Percentiles rank a stretch among this genome's conserved stretches.
phyloP scores from a whole-genome alignment of 1,284 basidiomycete species.

The Leccinum colubrinum region DNA sequence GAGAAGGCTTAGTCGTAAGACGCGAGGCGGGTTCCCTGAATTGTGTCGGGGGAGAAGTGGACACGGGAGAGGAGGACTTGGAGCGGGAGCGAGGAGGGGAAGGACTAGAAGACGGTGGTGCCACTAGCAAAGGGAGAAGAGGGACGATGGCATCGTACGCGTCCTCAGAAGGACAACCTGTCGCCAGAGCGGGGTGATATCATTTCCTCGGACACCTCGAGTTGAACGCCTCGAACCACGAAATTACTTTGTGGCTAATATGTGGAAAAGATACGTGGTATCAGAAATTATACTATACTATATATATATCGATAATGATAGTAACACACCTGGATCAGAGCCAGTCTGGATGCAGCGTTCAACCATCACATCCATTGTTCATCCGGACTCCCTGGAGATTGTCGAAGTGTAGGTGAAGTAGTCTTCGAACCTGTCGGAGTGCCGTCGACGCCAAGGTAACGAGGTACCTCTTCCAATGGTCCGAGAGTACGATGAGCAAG shows the following conservation, averaged over 20 bases:
- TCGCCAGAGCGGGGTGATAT: too few species aligned
- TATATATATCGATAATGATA: too few species aligned
- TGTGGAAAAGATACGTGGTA: too few species aligned
- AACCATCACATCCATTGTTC: too few species aligned
- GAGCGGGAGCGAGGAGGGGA: neutral
- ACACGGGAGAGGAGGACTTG: neutral
- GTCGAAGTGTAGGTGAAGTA: slow-evolving; percentile 8
- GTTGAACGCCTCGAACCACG: too few species aligned
- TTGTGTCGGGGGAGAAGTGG: neutral
- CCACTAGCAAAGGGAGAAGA: neutral
- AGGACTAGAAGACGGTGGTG: neutral
- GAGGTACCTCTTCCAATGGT: neutral
- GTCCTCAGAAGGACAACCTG: slow-evolving; percentile 30
- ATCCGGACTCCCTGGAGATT: too few species aligned
- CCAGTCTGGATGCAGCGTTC: too few species aligned
- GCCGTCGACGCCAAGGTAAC: neutral
- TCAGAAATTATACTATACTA: too few species aligned
- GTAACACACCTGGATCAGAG: too few species aligned
- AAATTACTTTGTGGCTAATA: too few species aligned
- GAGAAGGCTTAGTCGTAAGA: neutral
- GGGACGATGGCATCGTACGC: slow-evolving; percentile 34
- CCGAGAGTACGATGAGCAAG: neutral
- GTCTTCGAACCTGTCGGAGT: slow-evolving; percentile 34
- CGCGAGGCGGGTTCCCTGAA: neutral
- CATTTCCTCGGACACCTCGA: too few species aligned